phyloP scores from a whole-genome alignment of 306 rosid species.

The Malus sylvestris region DNA sequence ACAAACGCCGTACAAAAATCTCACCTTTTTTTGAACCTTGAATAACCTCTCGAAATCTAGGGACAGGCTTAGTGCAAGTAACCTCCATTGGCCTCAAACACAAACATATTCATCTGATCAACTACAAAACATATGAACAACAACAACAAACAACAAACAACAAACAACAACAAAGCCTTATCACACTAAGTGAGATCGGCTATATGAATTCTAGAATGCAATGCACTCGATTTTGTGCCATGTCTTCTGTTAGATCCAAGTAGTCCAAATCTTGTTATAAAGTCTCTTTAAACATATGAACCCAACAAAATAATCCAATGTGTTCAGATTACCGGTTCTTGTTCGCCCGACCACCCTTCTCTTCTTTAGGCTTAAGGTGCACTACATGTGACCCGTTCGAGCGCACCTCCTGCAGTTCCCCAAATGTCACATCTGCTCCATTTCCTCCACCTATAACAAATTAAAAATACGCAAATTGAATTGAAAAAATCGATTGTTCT shows the following conservation, averaged over 20 bases:
- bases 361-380: slow-evolving; percentile 31
- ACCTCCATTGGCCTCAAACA: slow-evolving; percentile 80
- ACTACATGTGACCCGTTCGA: slow-evolving; percentile 54
- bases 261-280: too few species aligned
- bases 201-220: too few species aligned
- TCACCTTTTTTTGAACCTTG: slow-evolving; percentile 41
- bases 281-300: not conserved
- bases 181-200: too few species aligned
- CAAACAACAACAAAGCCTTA: too few species aligned
- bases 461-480: not conserved
- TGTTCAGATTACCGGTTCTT: slow-evolving; percentile 58
- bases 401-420: slow-evolving; percentile 77
- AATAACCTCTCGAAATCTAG: slow-evolving; percentile 62
- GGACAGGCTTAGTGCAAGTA: slow-evolving; percentile 39
- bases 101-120: slow-evolving; percentile 6
- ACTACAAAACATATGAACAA: not conserved
- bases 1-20: not conserved
- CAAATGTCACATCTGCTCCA: slow-evolving; percentile 78
- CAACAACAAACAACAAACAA: too few species aligned
- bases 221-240: too few species aligned
- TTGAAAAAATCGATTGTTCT: not conserved
- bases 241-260: too few species aligned
- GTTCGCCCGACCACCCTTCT: slow-evolving; percentile 50
- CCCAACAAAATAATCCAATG: not conserved
- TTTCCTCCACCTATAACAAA: slow-evolving; percentile 49